Evolutionary conservation across 768 basidiomycete genomes (phyloP).

Genomic region (Termitomyces sp.): DNA sequence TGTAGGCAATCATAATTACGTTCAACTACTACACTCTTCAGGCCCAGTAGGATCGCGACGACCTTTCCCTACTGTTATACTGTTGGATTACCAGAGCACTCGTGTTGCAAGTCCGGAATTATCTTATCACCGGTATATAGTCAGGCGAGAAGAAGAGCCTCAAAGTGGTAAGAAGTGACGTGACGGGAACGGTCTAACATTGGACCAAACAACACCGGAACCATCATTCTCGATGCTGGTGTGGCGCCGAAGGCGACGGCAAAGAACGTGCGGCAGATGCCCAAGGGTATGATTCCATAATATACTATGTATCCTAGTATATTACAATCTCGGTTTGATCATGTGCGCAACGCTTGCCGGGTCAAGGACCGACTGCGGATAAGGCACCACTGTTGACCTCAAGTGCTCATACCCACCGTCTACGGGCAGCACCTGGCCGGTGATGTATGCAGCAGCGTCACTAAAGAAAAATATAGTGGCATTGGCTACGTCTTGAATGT

Average conservation of each 20-base stretch:
- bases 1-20: neutral
- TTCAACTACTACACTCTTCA: no score
- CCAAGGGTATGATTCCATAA: conserved; percentile 6
- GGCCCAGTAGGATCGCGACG: no score
- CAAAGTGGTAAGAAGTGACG: neutral
- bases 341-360: conserved; percentile 46
- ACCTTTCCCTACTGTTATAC: no score
- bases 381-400: conserved; percentile 47
- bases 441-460: conserved; percentile 71
- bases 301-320: neutral
- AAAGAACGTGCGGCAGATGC: neutral
- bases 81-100: neutral
- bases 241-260: conserved; percentile 6
- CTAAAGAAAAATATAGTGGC: conserved; percentile 81
- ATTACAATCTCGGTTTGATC: conserved; percentile 48
- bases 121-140: neutral
- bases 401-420: conserved; percentile 65
- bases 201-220: neutral
- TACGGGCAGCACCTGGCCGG: conserved; percentile 71
- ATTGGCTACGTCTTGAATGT: conserved; percentile 64
- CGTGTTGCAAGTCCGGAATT: neutral
- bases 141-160: neutral
- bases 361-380: conserved; percentile 62
- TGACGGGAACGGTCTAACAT: neutral
- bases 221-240: neutral